Base-by-base conservation (phyloP, 345 rosid species). In the Murraya paniculata region DNA sequence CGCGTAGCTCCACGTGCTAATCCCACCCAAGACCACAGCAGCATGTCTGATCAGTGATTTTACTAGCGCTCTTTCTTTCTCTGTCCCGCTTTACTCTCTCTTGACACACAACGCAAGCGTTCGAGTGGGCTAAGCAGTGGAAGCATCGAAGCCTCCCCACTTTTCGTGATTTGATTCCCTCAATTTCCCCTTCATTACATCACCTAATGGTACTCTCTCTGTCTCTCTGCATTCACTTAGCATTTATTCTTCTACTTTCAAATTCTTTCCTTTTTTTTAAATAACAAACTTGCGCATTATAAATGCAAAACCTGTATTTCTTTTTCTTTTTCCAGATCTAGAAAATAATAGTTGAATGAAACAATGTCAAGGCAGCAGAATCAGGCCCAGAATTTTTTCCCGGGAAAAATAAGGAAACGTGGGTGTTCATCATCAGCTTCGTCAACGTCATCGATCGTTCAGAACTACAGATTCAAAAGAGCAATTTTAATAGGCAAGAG, bases 331-430 rank as follows among this genome's bases (percentile, higher is more conserved):
- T 74, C 56, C 62, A 79, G 86, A 86, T 86, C 87, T 82, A 65
- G 69, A 14, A 45, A 27, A 57, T 36, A 64, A 45, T 13, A 45
- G 50, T 65, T 64, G 21, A 62, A 16, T 7, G 13, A 3, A 35
- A 84, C 71, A 78, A 95, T 95, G 98, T 87, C 92, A 74, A 93
- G 92, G 85, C 89, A 90, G 72, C 87, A 90, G 73, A 85, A 82
- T 48, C 81, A 86, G 56, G 85, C 77, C 64, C 75, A 88, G 83
- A 86, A 84, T 78, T 82, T 91, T 30, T 87, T 95, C 2, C 90
- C 89, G 0, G 97, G 97, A 2, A 96, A 96, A 82, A 90, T 96
- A 83, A 89, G 99, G 79, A 96, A 96, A 77, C 94, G 99, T 7
- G 99, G 93, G 58, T 90, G 91, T 80, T 94, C 93, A 0, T 87